These are phyloP conservation scores for Aspergillus pseudonomiae DNA, from an alignment of 2,329 filamentous ascomycete species.

Conservation along the genomic window DNA sequence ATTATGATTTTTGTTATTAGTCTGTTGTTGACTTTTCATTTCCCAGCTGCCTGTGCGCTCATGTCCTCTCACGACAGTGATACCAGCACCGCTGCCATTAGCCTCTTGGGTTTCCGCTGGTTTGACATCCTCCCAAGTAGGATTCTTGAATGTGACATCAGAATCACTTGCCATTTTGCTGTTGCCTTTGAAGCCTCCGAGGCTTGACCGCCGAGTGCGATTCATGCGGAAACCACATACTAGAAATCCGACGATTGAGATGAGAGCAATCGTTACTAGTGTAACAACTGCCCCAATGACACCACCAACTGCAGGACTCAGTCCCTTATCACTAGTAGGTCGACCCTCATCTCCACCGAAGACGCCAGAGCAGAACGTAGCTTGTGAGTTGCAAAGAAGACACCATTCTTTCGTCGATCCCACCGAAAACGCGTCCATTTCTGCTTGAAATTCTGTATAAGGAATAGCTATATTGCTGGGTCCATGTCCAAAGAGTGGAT, in stretches of 20 bases:
- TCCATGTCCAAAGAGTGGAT: constrained; percentile 55
- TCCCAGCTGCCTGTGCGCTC: constrained; percentile 63
- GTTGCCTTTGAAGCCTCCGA: constrained; percentile 61
- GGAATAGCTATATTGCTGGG: constrained; percentile 50
- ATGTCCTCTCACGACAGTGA: constrained; percentile 42
- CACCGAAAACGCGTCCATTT: constrained; percentile 49
- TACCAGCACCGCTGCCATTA: constrained; percentile 18
- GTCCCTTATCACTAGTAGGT: constrained; percentile 14
- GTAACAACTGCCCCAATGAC: constrained; percentile 60
- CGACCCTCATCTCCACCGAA: constrained; percentile 21
- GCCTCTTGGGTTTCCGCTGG: constrained; percentile 35
- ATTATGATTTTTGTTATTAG: constrained; percentile 14
- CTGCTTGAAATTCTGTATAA: constrained; percentile 54
- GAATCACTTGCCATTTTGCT: constrained; percentile 58
- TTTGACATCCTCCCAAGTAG: constrained; percentile 44
- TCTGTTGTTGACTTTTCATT: constrained; percentile 44
- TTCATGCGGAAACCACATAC: constrained; percentile 52
- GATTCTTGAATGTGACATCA: constrained; percentile 50
- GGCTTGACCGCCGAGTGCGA: constrained; percentile 40
- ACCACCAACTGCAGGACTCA: constrained; percentile 54
- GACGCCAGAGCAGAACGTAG: constrained; percentile 56
- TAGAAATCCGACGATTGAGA: constrained; percentile 46
- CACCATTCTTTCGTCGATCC: constrained; percentile 57
- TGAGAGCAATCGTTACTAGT: constrained; percentile 48
- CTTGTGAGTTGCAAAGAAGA: constrained; percentile 46